Evolutionary conservation across 2,329 filamentous ascomycete species (phyloP).

Genomic region (Aspergillus puulaauensis): DNA sequence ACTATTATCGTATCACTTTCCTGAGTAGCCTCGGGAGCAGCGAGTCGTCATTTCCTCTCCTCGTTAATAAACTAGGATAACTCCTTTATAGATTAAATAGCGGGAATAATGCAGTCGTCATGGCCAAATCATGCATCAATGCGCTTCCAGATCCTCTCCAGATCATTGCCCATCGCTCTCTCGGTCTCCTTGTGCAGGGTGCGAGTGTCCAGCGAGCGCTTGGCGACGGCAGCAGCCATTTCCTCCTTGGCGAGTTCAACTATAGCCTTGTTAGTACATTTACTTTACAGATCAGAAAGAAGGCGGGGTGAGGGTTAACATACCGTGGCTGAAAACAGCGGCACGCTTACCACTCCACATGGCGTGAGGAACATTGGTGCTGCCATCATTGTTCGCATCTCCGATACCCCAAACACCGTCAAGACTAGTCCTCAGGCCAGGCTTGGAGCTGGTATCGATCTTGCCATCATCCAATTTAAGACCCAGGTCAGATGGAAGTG

Average conservation of each 20-base stretch:
- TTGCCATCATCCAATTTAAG: constrained; percentile 47
- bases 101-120: neutral
- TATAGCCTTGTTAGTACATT: constrained; percentile 2
- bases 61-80: neutral
- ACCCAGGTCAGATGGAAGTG: constrained; percentile 49
- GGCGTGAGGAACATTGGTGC: constrained; percentile 62
- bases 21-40: too few relatives aligned
- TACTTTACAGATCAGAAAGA: neutral
- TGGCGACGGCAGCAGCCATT: constrained; percentile 28
- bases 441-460: constrained; percentile 44
- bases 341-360: constrained; percentile 60
- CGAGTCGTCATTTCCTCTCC: too few relatives aligned
- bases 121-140: neutral
- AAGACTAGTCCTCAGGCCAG: constrained; percentile 52
- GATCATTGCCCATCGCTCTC: constrained; percentile 30
- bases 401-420: constrained; percentile 59
- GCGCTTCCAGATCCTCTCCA: constrained; percentile 28
- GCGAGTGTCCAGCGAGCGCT: constrained; percentile 24
- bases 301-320: constrained; percentile 24
- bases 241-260: constrained; percentile 37
- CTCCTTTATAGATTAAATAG: too few relatives aligned
- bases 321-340: constrained; percentile 59
- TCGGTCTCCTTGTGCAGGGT: constrained; percentile 29
- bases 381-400: constrained; percentile 60
- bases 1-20: too few relatives aligned